These are phyloP conservation scores for Kluyveromyces nonfermentans DNA, from an alignment of 805 yeast species.

Conservation along the genomic window DNA sequence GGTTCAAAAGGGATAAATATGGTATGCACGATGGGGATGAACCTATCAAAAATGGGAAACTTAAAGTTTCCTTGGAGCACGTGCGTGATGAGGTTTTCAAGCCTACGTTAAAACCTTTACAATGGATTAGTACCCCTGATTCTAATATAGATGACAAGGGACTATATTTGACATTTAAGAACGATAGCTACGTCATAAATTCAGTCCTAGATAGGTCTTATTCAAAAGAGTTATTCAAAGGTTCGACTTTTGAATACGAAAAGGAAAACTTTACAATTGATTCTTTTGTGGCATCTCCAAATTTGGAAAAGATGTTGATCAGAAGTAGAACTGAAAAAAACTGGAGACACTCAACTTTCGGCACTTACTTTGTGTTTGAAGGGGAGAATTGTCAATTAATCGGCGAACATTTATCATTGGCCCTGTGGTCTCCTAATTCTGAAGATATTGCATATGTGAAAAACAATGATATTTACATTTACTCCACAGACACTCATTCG, in stretches of 20 bases:
- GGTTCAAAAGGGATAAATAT: not conserved
- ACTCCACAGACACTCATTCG: conserved; percentile 26
- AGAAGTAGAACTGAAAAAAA: conserved; percentile 53
- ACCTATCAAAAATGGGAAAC: conserved; percentile 14
- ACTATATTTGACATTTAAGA: conserved; percentile 45
- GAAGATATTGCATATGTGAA: conserved; percentile 52
- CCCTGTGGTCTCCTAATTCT: conserved; percentile 71
- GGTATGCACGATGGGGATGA: conserved; percentile 7
- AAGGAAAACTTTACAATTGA: conserved; percentile 39
- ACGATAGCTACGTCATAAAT: conserved; percentile 45
- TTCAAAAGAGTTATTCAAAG: conserved; percentile 40
- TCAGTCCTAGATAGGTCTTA: conserved; percentile 33
- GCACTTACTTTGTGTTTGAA: conserved; percentile 36
- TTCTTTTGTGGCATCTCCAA: conserved; percentile 54
- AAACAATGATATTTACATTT: conserved; percentile 60
- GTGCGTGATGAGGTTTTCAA: conserved; percentile 48
- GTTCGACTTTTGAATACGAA: conserved; percentile 35
- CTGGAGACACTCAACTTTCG: conserved; percentile 44
- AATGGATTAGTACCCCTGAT: conserved; percentile 56
- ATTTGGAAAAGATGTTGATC: conserved; percentile 48
- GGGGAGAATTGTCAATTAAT: conserved; percentile 24
- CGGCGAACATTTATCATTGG: conserved; percentile 34
- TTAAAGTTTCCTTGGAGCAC: conserved; percentile 33
- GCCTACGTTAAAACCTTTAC: conserved; percentile 46
- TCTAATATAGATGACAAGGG: conserved; percentile 52